Evolutionary conservation across 2,329 filamentous ascomycete species (phyloP), one percentile per base, ranked within the genome.

Genomic region (Hypomyces perniciosus): DNA sequence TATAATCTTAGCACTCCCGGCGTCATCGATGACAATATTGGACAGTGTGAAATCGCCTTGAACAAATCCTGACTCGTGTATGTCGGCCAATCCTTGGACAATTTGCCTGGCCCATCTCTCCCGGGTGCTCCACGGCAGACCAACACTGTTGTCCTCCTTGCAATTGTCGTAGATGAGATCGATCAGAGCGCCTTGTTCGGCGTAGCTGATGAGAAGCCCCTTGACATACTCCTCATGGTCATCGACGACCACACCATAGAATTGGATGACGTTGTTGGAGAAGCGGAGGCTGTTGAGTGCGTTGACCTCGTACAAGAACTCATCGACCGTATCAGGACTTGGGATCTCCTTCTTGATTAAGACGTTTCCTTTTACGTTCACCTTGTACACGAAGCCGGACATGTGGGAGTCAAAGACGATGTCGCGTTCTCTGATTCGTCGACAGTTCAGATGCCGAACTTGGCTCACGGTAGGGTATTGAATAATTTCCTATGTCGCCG

Each of bases 261-360:
- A 90, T 44, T 83, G 78, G 54, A 97, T 93, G 53, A 97, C 89
- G 60, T 86, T 85, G 5, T 77, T 75, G 1, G 89, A 88, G 51
- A 80, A 82, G 39, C 79, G 77, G 12, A 99, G 75, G 30, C 83
- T 82, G 66, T 87, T 85, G n/a, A 99, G 80, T 4, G 92, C 92
- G 66, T 97, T 96, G 65, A 96, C 88, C 70, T 99, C 93, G 67
- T 99, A 99, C 2, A 97, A 74, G 62, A 99, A 99, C 66, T 97
- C 93, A 56, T 97, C 92, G 20, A 97, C 85, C 0, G 89, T 93
- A 61, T 97, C 92, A 2, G 91, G 92, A 1, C 92, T 91, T 1
- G 93, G 93, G 12, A 99, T 97, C 64, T 99, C 93, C 67, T 99
- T 99, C 69, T 97, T 97, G 70, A 99, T 96, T 61, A 90, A 85